phyloP scores from a whole-genome alignment of 192 early-diverging fungal species.

The Coemansia erecta region DNA sequence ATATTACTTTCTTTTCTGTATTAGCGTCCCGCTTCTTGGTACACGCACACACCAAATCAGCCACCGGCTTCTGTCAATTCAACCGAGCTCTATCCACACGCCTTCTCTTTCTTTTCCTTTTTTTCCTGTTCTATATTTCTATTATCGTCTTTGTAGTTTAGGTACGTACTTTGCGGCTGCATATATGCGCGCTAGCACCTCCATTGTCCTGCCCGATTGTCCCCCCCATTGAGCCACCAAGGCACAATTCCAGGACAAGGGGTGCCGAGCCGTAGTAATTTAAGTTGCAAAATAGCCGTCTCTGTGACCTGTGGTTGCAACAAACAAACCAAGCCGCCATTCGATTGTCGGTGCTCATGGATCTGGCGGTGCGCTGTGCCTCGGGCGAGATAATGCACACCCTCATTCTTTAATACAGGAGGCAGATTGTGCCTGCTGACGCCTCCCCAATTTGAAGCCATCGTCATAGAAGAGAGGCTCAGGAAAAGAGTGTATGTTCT shows the following conservation, averaged over 20 bases:
- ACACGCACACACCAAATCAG: too few species aligned
- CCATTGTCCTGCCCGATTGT: neutral
- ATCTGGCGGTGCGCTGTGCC: neutral
- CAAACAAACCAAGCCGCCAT: too few species aligned
- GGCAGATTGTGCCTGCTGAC: constrained; percentile 1
- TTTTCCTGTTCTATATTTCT: neutral
- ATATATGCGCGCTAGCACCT: neutral
- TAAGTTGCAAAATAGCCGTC: too few species aligned
- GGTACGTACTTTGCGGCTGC: neutral
- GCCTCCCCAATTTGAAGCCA: constrained; percentile 1
- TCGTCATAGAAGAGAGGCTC: neutral
- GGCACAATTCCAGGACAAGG: too few species aligned
- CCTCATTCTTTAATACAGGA: neutral
- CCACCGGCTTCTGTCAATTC: neutral
- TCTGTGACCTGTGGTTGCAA: too few species aligned
- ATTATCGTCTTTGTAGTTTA: constrained; percentile 3
- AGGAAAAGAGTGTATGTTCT: neutral
- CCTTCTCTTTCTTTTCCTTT: constrained; percentile 2
- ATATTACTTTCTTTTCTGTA: too few species aligned
- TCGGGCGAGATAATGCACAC: too few species aligned
- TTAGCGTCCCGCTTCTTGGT: too few species aligned
- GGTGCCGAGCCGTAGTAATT: too few species aligned
- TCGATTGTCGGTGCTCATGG: too few species aligned
- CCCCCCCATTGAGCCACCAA: neutral
- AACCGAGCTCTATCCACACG: neutral